Base-by-base conservation (phyloP, 139 green algal species). In the Chlamydomonas incerta region DNA sequence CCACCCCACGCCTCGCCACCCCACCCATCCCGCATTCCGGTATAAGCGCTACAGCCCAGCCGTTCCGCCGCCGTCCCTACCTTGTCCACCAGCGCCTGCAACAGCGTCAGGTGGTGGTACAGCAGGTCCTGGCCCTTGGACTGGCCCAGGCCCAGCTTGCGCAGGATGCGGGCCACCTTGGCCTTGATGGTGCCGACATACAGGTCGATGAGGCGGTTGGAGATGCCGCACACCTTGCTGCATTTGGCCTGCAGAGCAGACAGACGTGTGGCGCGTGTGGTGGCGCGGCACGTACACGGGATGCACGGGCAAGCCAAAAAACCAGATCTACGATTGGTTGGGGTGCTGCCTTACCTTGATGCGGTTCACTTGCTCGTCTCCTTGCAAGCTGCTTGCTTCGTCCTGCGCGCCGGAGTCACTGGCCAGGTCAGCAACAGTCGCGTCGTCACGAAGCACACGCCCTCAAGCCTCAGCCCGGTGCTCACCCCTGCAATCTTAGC, bases 111-210 rank as follows among this genome's bases (percentile, higher is more conserved):
- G 77, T 83, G 77, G n/a, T 47, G 21, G 77, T 83, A 83, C 17
- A 83, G 62, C 41, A 83, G 46, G 29, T 83, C 77, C 46, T 83
- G 77, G 2, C 77, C 77, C 17, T 57, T 50, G 3, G 26, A 29
- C 46, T 74, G 63, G 31, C 77, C 63, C 41, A 83, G 41, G 24
- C 77, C 77, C 29, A 83, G 77, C 63, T 83, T 83, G 5, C n/a
- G 29, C 6, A 83, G 77, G 29, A 83, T 74, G 35, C 77, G 63
- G 0, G 77, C 77, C 28, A 83, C 77, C 63, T 83, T 83, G 77
- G 63, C 63, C 13, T 83, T 74, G 41, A 83, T 83, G n/a, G 77
- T 83, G 2, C 63, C 77, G 1, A 83, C 77, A 15, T 83, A 83
- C 21, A 83, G n/a, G 77, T 83, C 77, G 31, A 74, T 83, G 29